Percentiles rank a stretch among this genome's conserved stretches.
Conservation (phyloP, 176 grass and related monocot species). For the Elaeis guineensis region DNA sequence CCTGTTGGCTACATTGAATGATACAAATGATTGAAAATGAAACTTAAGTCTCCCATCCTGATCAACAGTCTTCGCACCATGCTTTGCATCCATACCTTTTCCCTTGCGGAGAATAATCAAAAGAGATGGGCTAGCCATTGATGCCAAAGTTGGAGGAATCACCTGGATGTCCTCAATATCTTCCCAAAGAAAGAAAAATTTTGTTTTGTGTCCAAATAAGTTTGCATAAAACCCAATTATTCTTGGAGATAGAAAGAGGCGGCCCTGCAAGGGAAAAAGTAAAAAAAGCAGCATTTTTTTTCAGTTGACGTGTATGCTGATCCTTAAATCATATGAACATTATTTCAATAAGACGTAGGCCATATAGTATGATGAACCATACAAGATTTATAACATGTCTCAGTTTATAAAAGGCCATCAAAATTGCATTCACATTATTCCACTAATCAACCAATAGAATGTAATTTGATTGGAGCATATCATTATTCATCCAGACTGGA, state of each 20-base stretch:
- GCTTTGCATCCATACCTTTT: constrained; percentile 86
- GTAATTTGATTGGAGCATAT: no score
- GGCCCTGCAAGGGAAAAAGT: constrained; percentile 47
- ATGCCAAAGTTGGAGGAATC: constrained; percentile 44
- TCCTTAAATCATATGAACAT: no score
- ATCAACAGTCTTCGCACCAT: constrained; percentile 72
- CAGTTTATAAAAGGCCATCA: no score
- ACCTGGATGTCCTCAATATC: constrained; percentile 92
- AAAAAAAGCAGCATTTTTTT: background rate
- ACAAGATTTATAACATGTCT: no score
- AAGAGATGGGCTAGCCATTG: constrained; percentile 65
- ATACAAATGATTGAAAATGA: constrained; percentile 81
- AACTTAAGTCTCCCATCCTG: constrained; percentile 74
- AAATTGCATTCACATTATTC: no score
- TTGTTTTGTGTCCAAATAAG: constrained; percentile 89
- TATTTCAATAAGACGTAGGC: no score
- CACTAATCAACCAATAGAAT: no score
- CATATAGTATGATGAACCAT: no score
- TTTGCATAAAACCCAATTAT: constrained; percentile 85
- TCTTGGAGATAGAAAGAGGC: constrained; percentile 87
- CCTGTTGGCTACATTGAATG: constrained; percentile 87
- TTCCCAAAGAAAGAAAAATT: constrained; percentile 95
- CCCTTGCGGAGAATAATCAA: constrained; percentile 65
- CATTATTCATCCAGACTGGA: no score
- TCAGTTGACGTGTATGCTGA: no score